Evolutionary conservation across 345 rosid species (phyloP), one percentile per base, ranked within the genome.

Genomic region (Hibiscus mutabilis): DNA sequence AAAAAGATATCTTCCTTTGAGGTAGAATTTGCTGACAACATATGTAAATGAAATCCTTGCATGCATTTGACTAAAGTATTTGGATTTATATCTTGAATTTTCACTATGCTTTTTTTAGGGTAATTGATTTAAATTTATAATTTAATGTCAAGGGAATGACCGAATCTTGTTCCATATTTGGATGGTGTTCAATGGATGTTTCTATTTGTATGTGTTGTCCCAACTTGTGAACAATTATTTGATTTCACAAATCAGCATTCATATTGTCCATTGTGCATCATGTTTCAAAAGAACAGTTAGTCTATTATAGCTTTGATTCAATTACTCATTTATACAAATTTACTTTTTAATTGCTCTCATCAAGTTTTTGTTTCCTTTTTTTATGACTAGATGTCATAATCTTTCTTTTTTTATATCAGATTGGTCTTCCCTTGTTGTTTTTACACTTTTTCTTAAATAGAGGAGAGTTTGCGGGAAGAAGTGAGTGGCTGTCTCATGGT

Each of bases 41-140:
- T 27, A 16, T 31, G 44, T 33, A 24, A 24, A 57, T 12, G 31
- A 6, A 65, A 47, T 66, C 40, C 57, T 24, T 46, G 42, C 22
- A 18, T 52, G 72, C 31, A 12, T 19, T 68, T 52, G 72, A 31
- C 60, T 13, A 2, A 40, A 68, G 7, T 18, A 31, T 68, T 52
- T 68, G 16, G 25, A 52, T 68, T 29, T 53, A 31, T 52, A 31
- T 31, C 18, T 47, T 68, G 29, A 53, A 68, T 68, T 68, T 24
- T 11, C 18, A 6, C 27, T 53, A 18, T 47, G 27, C 19, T 68
- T 68, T 0, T 22, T 51, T 18, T 5, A 51, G 18, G 71, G 12
- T 49, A 51, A 2, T 67, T 49, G 70, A 35, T 64, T 64, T 12
- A 42, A 44, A 44, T 18, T 40, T 24, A 22, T 24, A 65, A 66